Base-by-base conservation (phyloP, 1,284 basidiomycete species). In the Ganoderma boninense region DNA sequence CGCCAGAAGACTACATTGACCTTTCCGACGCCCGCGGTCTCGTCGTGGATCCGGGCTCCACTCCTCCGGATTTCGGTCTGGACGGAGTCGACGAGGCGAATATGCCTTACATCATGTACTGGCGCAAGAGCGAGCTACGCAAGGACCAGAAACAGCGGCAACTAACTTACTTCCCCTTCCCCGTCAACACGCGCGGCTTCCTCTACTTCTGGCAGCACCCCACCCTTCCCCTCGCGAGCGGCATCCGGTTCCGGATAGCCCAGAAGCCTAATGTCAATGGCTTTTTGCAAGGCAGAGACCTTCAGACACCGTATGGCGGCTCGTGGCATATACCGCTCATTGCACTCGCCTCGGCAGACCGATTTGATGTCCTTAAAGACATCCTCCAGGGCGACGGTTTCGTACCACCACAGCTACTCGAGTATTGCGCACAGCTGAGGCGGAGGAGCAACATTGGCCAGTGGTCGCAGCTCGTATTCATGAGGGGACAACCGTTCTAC, bases 171-270 rank as follows among this genome's bases (percentile, higher is more conserved):
- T 42, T 49, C 18, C 67, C 70, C 1, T 72, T 81, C 11, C 70
- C 72, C 4, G 62, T 63, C 16, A 57, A 64, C 66, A 66, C 70
- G n/a, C 68, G 66, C 20, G 70, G 72, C 13, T 71, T 68, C 66
- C 29, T 73, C 63, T 73, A 73, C 68, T 73, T 57, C 46, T 35
- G 32, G 52, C 23, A 23, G 16, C 57, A 64, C 29, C 56, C 56
- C n/a, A 14, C 6, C 29, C 20, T 62, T 5, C 71, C 62, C n/a
- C 42, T 64, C n/a, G 68, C 67, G 16, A 66, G 68, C 64, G 42
- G 44, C 13, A 35, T 71, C 14, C 70, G 72, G 38, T 73, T 73
- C 66, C 72, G 68, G 32, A 16, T 73, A 23, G 66, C 65, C 16
- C 65, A 64, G 23, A 44, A 38, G 32, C 13, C 26, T 7, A 65